phyloP scores from a whole-genome alignment of 441 rosid species.

The Erysimum cheiri region DNA sequence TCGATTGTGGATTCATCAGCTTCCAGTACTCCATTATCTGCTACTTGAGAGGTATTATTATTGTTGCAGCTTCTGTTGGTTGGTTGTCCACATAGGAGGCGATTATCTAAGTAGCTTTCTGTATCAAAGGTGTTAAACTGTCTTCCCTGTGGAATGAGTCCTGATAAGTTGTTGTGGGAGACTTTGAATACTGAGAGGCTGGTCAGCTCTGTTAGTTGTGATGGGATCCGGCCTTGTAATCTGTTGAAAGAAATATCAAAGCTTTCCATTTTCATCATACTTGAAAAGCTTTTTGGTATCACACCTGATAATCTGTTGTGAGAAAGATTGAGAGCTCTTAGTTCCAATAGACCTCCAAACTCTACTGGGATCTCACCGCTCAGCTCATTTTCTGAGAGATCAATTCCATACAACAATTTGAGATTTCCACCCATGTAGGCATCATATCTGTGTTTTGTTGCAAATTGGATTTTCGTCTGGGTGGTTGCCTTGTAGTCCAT shows the following conservation, averaged over 20 bases:
- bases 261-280: slow-evolving; percentile 34
- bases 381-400: slow-evolving; percentile 36
- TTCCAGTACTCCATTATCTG: neutral
- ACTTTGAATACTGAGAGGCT: slow-evolving; percentile 19
- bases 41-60: neutral
- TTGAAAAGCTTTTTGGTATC: slow-evolving; percentile 28
- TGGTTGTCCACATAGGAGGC: slow-evolving; percentile 16
- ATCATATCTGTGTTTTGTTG: slow-evolving; percentile 29
- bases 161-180: slow-evolving; percentile 38
- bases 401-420: neutral
- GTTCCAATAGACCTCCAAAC: slow-evolving; percentile 17
- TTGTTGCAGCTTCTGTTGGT: slow-evolving; percentile 5
- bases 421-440: slow-evolving; percentile 10
- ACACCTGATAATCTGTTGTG: slow-evolving; percentile 17
- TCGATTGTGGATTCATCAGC: slow-evolving; percentile 11
- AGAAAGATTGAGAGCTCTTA: slow-evolving; percentile 33
- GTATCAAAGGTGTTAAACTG: slow-evolving; percentile 40
- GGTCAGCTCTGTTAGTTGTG: slow-evolving; percentile 5
- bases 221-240: slow-evolving; percentile 35
- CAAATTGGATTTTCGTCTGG: neutral
- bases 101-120: slow-evolving; percentile 31
- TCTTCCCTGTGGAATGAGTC: slow-evolving; percentile 27
- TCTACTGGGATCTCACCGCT: slow-evolving; percentile 34
- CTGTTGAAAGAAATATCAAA: slow-evolving; percentile 42
- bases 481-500: neutral